Evolutionary conservation across 176 grass and related monocot genomes (phyloP), one percentile per base, ranked within the genome.

Genomic region (Musa schizocarpa): DNA sequence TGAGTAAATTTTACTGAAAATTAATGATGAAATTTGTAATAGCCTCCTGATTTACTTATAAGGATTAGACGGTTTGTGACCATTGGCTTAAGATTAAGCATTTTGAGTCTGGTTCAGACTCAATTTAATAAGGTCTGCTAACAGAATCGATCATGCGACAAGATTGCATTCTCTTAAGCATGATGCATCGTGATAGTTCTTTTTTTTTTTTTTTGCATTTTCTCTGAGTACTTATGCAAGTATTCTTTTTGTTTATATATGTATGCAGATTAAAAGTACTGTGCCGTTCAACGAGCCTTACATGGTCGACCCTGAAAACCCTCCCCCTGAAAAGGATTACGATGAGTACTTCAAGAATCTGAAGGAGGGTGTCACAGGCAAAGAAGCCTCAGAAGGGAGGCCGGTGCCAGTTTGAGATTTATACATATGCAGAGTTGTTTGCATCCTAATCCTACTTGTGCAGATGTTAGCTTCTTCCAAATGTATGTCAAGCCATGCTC

Each of bases 271-370:
- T 20, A 94, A 92, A 86, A 94, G 88, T 53, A 99, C 91, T n/a
- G 88, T 99, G 70, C 95, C 95, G 75, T 94, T 99, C 17, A 99
- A 86, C 1, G 88, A 94, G 79, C 88, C 86, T 2, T 99, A 82
- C 43, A 73, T 81, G 48, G 79, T 94, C 56, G 90, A 99, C 63
- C 86, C 88, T 78, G 64, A 86, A 68, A 99, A 99, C 50, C 95
- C 95, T 52, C 88, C 90, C 34, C 74, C 86, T 54, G 86, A 94
- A 62, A 94, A 99, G 85, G 85, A 94, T 53, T 99, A 94, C 17
- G 86, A 89, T 54, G 78, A 84, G 23, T 94, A 87, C 78, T 94
- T 99, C 73, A 94, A 88, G 80, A 86, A 83, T 20, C 77, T 94
- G 70, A 94, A 94, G 78, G 86, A 84, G 62, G 90, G 88, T 54